phyloP scores from a whole-genome alignment of 2,329 filamentous ascomycete species.

The Pyricularia grisea region DNA sequence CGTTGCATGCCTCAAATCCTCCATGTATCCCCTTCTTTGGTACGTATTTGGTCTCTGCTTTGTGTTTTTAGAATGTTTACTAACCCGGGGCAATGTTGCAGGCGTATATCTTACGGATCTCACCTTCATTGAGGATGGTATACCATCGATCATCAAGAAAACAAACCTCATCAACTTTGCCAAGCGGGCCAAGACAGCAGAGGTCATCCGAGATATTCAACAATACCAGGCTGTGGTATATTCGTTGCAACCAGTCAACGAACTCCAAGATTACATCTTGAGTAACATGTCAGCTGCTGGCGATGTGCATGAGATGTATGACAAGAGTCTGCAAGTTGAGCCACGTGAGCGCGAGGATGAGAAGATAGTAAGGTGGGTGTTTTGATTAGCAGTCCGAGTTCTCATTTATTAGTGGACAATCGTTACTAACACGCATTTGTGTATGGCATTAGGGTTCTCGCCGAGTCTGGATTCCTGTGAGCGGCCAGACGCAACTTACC shows the following conservation, averaged over 20 bases:
- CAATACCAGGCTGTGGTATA: constrained; percentile 99
- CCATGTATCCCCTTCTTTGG: constrained; percentile 98
- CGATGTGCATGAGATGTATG: constrained; percentile 99
- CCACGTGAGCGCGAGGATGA: constrained; percentile 95
- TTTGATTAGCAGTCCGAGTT: background rate
- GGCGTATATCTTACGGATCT: constrained; percentile 95
- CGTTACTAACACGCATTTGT: background rate
- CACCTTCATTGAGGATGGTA: constrained; percentile 96
- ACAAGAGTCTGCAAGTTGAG: constrained; percentile 88
- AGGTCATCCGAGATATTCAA: constrained; percentile 97
- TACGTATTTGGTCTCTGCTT: constrained; percentile 28
- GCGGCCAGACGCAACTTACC: background rate
- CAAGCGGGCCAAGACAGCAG: constrained; percentile 94
- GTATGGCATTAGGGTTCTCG: constrained; percentile 17
- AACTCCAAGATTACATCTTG: constrained; percentile 93
- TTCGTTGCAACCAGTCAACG: constrained; percentile 75
- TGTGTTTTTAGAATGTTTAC: background rate
- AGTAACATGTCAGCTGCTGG: constrained; percentile 93
- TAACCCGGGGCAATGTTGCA: constrained; percentile 22
- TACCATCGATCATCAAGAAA: constrained; percentile 92
- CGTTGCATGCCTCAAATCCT: constrained; percentile 84
- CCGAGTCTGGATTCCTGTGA: constrained; percentile 24
- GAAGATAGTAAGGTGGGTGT: constrained; percentile 87
- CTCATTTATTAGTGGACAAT: background rate
- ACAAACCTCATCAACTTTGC: constrained; percentile 97